Base-by-base conservation (phyloP, 2,329 filamentous ascomycete genomes). In the Trichoderma pleuroti region DNA sequence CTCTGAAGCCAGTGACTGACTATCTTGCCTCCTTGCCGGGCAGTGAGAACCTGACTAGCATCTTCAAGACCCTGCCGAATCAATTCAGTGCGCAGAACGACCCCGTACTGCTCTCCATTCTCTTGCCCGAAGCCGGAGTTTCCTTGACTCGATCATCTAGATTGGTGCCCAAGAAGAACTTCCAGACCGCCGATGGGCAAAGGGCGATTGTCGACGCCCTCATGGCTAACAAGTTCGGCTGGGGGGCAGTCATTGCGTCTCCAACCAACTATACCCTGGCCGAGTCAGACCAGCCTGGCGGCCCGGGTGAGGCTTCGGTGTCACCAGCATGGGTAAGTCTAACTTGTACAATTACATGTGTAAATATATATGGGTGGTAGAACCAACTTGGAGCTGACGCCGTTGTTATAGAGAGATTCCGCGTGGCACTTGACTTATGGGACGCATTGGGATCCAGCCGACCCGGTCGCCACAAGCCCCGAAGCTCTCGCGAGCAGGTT, bases 391-490 rank as follows among this genome's bases (percentile, higher is more conserved):
- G 4, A 49, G 24, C 24, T 62, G 9, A 62, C 59, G n/a, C 16
- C 9, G n/a, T 8, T n/a, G 8, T 12, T 12, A 24, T 18, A 52
- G 62, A 65, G 62, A 12, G 46, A 65, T 5, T 52, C 62, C 2
- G 4, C 34, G 3, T 70, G 70, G 70, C 70, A 71, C 14, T 46
- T 71, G n/a, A 68, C 70, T 21, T 56, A 64, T 34, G 62, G 59
- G 10, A 64, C 68, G 59, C 72, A 71, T 18, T 75, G 74, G 74
- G 71, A 74, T 61, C 54, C 65, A 21, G 65, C 65, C 34, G 65
- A 68, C 16, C 65, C 65, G 4, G 56, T 24, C 8, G 65, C 65
- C 54, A 68, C 65, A 11, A 68, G 18, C 34, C 65, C 65, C 10
- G 65, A 68, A 49, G 67, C 59, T 7, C 39, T 63, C 11, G 16